Evolutionary conservation across 495 filamentous ascomycete genomes (phyloP).

Genomic region (Niebla homalea): DNA sequence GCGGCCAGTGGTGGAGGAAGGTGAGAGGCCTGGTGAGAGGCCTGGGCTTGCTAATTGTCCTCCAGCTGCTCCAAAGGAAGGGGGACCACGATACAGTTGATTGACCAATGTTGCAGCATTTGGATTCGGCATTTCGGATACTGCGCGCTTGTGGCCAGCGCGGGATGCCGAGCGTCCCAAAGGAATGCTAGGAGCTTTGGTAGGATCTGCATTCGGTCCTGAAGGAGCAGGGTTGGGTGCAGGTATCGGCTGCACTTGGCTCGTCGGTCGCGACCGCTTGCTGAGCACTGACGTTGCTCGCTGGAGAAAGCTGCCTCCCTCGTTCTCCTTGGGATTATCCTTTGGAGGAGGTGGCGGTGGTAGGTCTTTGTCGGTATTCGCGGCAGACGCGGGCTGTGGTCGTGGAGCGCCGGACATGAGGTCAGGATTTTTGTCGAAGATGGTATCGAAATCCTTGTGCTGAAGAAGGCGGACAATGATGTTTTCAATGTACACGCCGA

Average conservation of each 20-base stretch:
- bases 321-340: slow-evolving; percentile 45
- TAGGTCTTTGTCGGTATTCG: slow-evolving; percentile 58
- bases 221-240: slow-evolving; percentile 27
- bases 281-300: slow-evolving; percentile 62
- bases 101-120: slow-evolving; percentile 56
- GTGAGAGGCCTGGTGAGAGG: slow-evolving; percentile 27
- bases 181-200: slow-evolving; percentile 75
- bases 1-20: slow-evolving; percentile 29
- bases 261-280: slow-evolving; percentile 40
- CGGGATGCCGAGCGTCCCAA: slow-evolving; percentile 53
- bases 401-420: slow-evolving; percentile 32
- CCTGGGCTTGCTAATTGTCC: slow-evolving; percentile 39
- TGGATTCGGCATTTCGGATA: slow-evolving; percentile 53
- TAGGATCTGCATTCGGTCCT: slow-evolving; percentile 50
- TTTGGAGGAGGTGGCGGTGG: slow-evolving; percentile 65
- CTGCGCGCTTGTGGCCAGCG: slow-evolving; percentile 41
- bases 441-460: slow-evolving; percentile 86
- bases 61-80: slow-evolving; percentile 38
- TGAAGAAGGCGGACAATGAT: slow-evolving; percentile 90
- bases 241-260: slow-evolving; percentile 39
- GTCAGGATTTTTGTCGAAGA: slow-evolving; percentile 65
- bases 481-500: slow-evolving; percentile 94
- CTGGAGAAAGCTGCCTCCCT: slow-evolving; percentile 48
- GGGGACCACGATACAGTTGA: slow-evolving; percentile 64
- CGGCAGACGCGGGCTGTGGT: slow-evolving; percentile 11